Conservation (phyloP, 345 rosid species). For the Jatropha curcas region DNA sequence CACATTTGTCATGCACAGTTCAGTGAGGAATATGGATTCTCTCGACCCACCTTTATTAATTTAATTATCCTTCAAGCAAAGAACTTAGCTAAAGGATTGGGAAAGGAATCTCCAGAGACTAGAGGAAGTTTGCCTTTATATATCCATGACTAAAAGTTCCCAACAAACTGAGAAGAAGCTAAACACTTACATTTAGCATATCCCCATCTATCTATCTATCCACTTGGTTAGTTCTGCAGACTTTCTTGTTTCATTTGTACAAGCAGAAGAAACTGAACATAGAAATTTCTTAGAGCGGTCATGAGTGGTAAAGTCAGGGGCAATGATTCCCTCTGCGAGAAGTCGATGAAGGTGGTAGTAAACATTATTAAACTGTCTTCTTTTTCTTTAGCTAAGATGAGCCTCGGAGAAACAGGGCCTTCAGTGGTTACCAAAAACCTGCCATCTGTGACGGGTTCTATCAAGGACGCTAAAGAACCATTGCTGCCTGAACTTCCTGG, state of each 20-base stretch:
- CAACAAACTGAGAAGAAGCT: background rate
- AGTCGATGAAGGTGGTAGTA: constrained; percentile 48
- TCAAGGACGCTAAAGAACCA: constrained; percentile 13
- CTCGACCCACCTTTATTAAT: background rate
- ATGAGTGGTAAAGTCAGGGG: constrained; percentile 37
- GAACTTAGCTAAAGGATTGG: constrained; percentile 9
- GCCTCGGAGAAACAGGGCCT: constrained; percentile 39
- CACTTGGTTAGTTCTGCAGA: constrained; percentile 1
- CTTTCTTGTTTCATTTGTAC: constrained; percentile 2
- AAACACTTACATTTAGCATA: background rate
- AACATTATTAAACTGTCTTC: constrained; percentile 49
- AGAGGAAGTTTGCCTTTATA: constrained; percentile 9
- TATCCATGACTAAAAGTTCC: background rate
- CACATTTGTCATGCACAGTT: background rate
- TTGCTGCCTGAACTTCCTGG: constrained; percentile 21
- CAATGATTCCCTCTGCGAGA: constrained; percentile 44
- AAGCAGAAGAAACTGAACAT: background rate
- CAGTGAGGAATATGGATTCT: constrained; percentile 21
- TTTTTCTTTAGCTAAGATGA: constrained; percentile 47
- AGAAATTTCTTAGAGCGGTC: constrained; percentile 7
- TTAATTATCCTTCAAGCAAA: background rate
- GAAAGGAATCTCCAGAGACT: constrained; percentile 25
- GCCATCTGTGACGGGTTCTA: constrained; percentile 8
- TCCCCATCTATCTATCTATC: constrained; percentile 12
- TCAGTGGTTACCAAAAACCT: constrained; percentile 24